phyloP scores from a whole-genome alignment of 768 basidiomycete species.

The Paxillus rubicundulus region DNA sequence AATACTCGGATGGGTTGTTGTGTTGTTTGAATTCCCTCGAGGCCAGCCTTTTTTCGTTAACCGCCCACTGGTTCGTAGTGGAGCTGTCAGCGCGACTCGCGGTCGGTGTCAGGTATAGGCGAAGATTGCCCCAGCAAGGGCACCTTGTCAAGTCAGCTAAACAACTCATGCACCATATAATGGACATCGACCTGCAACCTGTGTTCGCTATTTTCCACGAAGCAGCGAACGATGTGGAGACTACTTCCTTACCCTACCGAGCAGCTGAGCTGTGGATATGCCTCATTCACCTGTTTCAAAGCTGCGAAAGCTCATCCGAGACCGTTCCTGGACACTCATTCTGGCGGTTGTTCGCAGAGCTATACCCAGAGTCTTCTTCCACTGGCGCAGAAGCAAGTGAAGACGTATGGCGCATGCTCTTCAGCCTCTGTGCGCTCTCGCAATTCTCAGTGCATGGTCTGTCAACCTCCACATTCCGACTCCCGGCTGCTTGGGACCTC shows the following conservation, averaged over 20 bases:
- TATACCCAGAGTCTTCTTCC: constrained; percentile 29
- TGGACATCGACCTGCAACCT: constrained; percentile 49
- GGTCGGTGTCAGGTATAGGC: constrained; percentile 24
- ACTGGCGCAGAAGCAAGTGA: constrained; percentile 55
- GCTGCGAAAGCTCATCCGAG: constrained; percentile 18
- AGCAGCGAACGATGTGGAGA: constrained; percentile 28
- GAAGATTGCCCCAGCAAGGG: constrained; percentile 25
- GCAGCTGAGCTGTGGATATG: constrained; percentile 74
- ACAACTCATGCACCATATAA: constrained; percentile 48
- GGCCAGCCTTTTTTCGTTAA: constrained; percentile 37
- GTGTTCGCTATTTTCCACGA: constrained; percentile 18
- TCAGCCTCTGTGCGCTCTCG: constrained; percentile 68
- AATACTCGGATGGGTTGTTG: constrained; percentile 38
- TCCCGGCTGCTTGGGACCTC: constrained; percentile 65
- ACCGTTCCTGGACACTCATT: constrained; percentile 35
- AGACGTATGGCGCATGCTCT: constrained; percentile 65
- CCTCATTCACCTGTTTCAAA: constrained; percentile 54
- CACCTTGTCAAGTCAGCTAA: constrained; percentile 29
- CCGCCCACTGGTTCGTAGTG: constrained; percentile 61
- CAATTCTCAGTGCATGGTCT: constrained; percentile 68
- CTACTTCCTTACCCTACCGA: constrained; percentile 38
- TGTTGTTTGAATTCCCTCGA: constrained; percentile 38
- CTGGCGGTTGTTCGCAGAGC: constrained; percentile 43
- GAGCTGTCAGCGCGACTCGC: constrained; percentile 49
- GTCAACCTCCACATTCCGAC: constrained; percentile 36